Conservation (phyloP, 805 yeast species). For the Metschnikowia dekortorum region DNA sequence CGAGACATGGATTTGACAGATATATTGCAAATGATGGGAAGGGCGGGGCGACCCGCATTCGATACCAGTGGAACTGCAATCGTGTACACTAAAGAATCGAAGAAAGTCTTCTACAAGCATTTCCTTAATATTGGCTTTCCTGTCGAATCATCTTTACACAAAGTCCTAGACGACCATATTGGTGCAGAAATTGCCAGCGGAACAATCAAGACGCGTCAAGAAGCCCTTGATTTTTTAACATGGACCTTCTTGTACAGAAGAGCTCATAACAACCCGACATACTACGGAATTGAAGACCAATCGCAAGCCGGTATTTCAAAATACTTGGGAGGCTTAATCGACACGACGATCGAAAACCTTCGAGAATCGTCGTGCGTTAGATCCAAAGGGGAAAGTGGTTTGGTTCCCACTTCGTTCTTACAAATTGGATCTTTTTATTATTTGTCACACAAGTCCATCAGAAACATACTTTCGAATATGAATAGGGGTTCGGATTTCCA, state of each 20-base stretch:
- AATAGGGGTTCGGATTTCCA: constrained; percentile 39
- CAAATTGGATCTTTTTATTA: constrained; percentile 88
- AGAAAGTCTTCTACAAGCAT: constrained; percentile 72
- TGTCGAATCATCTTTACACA: constrained; percentile 74
- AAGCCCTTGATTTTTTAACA: constrained; percentile 69
- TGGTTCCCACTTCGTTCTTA: constrained; percentile 73
- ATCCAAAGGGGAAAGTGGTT: constrained; percentile 42
- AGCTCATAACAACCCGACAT: constrained; percentile 73
- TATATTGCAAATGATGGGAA: constrained; percentile 79
- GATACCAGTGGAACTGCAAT: constrained; percentile 69
- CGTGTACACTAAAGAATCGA: constrained; percentile 70
- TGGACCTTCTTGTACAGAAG: constrained; percentile 75
- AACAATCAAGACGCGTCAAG: constrained; percentile 57
- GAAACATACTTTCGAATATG: constrained; percentile 34
- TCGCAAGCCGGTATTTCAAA: constrained; percentile 51
- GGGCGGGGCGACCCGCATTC: constrained; percentile 80
- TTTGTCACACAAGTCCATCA: constrained; percentile 82
- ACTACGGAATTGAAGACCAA: constrained; percentile 65
- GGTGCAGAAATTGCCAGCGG: constrained; percentile 80
- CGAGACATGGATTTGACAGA: constrained; percentile 81
- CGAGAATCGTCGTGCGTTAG: constrained; percentile 68
- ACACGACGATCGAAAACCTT: constrained; percentile 61
- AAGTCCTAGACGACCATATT: constrained; percentile 70
- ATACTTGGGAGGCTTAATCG: constrained; percentile 63
- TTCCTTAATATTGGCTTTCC: constrained; percentile 78